These are phyloP conservation scores for Xylaria curta DNA, from an alignment of 495 filamentous ascomycete genomes.

Conservation along the genomic window DNA sequence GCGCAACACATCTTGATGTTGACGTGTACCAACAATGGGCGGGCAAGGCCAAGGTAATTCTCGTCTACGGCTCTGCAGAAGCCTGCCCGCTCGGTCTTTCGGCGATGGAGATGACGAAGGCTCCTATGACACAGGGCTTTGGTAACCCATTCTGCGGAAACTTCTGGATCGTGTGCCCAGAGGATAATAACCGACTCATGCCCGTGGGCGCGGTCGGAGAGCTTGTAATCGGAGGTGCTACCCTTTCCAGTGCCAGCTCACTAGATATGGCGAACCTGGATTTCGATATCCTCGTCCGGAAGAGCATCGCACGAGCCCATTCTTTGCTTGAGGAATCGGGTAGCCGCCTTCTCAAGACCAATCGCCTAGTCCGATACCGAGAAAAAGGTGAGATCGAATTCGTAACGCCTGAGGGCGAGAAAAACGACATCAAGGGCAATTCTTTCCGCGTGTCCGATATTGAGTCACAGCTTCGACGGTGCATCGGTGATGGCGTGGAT, in stretches of 20 bases:
- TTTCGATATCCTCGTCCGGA: conserved; percentile 30
- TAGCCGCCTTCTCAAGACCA: conserved; percentile 47
- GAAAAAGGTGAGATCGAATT: conserved; percentile 54
- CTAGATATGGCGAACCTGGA: conserved; percentile 33
- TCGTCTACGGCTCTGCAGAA: conserved; percentile 54
- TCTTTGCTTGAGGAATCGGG: conserved; percentile 37
- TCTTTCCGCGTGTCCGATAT: conserved; percentile 46
- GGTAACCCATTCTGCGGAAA: conserved; percentile 51
- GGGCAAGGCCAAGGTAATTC: conserved; percentile 49
- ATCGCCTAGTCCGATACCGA: conserved; percentile 51
- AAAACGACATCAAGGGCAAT: conserved; percentile 39
- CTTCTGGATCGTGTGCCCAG: conserved; percentile 54
- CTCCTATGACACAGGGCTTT: conserved; percentile 47
- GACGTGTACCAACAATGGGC: conserved; percentile 52
- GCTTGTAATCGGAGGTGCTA: conserved; percentile 54
- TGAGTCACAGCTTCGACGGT: conserved; percentile 51
- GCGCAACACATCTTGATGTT: conserved; percentile 49
- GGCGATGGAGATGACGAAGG: conserved; percentile 47
- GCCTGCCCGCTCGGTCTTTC: conserved; percentile 54
- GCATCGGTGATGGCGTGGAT: conserved; percentile 52
- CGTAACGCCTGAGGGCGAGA: conserved; percentile 43
- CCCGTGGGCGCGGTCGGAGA: conserved; percentile 56
- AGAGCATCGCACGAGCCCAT: conserved; percentile 28
- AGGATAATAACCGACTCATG: conserved; percentile 54
- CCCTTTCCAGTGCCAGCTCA: conserved; percentile 41